Conservation (phyloP, 2,329 filamentous ascomycete species). For the Neospermospora avenae region DNA sequence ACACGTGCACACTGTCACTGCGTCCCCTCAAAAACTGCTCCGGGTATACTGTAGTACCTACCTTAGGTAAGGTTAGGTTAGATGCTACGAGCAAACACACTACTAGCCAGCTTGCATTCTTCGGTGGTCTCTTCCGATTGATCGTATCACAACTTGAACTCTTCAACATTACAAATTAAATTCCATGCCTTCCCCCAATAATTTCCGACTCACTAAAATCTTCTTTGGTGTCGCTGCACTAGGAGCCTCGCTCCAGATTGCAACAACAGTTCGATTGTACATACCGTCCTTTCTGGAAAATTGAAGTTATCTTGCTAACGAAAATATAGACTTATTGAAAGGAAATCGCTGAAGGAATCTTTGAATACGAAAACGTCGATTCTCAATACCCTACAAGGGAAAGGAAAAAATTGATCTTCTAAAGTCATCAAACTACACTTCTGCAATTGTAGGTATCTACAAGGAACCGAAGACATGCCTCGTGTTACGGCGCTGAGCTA, state of each 20-base stretch:
- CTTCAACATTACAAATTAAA: conserved; percentile 5
- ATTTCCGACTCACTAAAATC: conserved; percentile 3
- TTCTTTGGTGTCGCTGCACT: conserved; percentile 4
- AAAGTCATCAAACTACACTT: not conserved
- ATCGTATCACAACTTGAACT: conserved; percentile 6
- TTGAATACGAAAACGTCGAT: conserved; percentile 4
- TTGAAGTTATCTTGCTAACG: conserved; percentile 3
- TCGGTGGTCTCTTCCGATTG: not conserved
- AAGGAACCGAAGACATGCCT: conserved; percentile 2
- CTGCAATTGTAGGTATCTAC: conserved; percentile 2
- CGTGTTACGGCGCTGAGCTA: conserved; percentile 3
- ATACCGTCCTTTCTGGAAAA: not conserved
- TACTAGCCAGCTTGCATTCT: conserved; percentile 2
- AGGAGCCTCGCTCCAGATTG: conserved; percentile 5
- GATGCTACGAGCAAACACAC: conserved; percentile 4
- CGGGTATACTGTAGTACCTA: not conserved
- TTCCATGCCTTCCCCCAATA: conserved; percentile 3
- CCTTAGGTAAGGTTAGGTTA: not conserved
- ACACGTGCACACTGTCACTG: not conserved
- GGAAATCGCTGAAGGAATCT: conserved; percentile 4
- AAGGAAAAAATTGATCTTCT: conserved; percentile 5
- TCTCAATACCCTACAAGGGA: conserved; percentile 4
- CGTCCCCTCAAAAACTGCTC: not conserved
- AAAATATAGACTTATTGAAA: conserved; percentile 3
- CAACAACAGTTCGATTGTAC: conserved; percentile 6